These are phyloP conservation scores for Xylaria sp. DNA, from an alignment of 2,329 filamentous ascomycete genomes.

Conservation along the genomic window DNA sequence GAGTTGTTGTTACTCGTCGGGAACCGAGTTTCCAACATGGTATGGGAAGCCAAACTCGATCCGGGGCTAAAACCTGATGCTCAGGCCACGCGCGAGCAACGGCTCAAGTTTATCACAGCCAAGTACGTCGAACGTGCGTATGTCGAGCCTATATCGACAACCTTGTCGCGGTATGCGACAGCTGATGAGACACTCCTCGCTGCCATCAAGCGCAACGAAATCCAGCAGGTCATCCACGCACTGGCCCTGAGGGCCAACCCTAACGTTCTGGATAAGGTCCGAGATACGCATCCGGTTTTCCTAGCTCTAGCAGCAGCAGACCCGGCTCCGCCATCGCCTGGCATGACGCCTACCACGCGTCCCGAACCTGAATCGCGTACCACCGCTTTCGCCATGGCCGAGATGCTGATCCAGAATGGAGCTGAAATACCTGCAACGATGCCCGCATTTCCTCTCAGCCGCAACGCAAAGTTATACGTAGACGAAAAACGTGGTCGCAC, in stretches of 20 bases:
- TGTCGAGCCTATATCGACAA: slow-evolving; percentile 80
- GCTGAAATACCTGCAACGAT: slow-evolving; percentile 81
- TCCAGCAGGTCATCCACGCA: slow-evolving; percentile 91
- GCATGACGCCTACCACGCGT: slow-evolving; percentile 54
- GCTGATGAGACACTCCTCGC: slow-evolving; percentile 90
- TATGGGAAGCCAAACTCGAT: slow-evolving; percentile 92
- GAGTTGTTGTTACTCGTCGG: slow-evolving; percentile 91
- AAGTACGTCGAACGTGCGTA: slow-evolving; percentile 91
- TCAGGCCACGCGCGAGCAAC: slow-evolving; percentile 85
- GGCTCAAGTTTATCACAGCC: slow-evolving; percentile 91
- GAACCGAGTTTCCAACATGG: slow-evolving; percentile 94
- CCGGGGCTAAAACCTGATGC: slow-evolving; percentile 76
- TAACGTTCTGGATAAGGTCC: slow-evolving; percentile 85
- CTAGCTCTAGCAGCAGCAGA: slow-evolving; percentile 92
- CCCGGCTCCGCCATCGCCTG: slow-evolving; percentile 77
- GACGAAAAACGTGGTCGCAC: slow-evolving; percentile 75
- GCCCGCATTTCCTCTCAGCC: slow-evolving; percentile 85
- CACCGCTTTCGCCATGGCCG: slow-evolving; percentile 86
- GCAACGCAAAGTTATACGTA: slow-evolving; percentile 82
- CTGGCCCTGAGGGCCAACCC: slow-evolving; percentile 87
- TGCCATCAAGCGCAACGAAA: slow-evolving; percentile 95
- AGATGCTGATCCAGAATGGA: slow-evolving; percentile 92
- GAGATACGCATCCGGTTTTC: slow-evolving; percentile 89
- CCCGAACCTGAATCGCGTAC: slow-evolving; percentile 60
- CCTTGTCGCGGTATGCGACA: slow-evolving; percentile 78